Percentiles rank a stretch among this genome's conserved stretches.
Conservation (phyloP, 2,329 filamentous ascomycete species). For the Neofusicoccum kwambonambiense region DNA sequence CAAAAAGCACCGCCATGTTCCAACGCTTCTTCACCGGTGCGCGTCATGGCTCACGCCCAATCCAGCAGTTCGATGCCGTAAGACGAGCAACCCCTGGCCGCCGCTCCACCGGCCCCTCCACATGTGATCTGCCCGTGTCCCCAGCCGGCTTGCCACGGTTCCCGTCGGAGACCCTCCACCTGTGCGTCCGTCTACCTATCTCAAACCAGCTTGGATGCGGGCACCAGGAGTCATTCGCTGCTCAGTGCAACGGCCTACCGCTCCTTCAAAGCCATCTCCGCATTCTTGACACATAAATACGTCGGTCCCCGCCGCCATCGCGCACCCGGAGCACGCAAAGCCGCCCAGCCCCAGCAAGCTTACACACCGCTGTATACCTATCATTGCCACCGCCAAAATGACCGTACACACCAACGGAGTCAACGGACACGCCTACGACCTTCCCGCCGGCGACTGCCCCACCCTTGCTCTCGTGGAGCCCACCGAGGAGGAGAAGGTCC, state of each 20-base stretch:
- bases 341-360: not conserved
- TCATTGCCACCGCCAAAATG: not conserved
- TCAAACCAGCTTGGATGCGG: slow-evolving; percentile 1
- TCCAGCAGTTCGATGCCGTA: slow-evolving; percentile 2
- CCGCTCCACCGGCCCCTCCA: slow-evolving; percentile 11
- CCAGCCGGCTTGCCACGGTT: slow-evolving; percentile 16
- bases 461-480: slow-evolving; percentile 55
- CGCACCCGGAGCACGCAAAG: not conserved
- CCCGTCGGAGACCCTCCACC: slow-evolving; percentile 5
- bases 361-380: not conserved
- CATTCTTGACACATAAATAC: slow-evolving; percentile 15
- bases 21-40: not conserved
- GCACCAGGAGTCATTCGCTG: slow-evolving; percentile 8
- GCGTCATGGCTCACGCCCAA: not conserved
- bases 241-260: not conserved
- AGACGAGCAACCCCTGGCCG: slow-evolving; percentile 5
- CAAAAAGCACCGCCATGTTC: not conserved
- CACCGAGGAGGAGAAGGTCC: slow-evolving; percentile 53
- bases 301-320: not conserved
- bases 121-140: slow-evolving; percentile 13
- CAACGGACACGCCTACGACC: slow-evolving; percentile 23
- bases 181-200: slow-evolving; percentile 1
- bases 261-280: slow-evolving; percentile 11
- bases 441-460: slow-evolving; percentile 52
- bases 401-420: slow-evolving; percentile 16